Evolutionary conservation across 2,329 filamentous ascomycete species (phyloP), one percentile per base, ranked within the genome.

Genomic region (Colletotrichum nymphaeae): DNA sequence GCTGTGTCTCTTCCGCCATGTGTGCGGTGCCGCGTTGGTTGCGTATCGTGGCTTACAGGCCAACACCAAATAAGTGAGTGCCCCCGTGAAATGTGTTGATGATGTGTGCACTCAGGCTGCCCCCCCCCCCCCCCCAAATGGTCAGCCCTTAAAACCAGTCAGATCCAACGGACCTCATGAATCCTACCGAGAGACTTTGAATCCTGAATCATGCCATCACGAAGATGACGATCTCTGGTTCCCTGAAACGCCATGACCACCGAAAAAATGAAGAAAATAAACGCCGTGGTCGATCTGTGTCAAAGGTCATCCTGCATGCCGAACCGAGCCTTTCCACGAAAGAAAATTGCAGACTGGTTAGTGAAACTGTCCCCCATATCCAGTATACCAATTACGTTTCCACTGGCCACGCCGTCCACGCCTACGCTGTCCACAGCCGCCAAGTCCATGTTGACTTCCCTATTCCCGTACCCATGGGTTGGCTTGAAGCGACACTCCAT

Each of bases 181-280:
- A 49, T 49, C 19, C 32, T 62, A 32, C 49, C 14, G 35, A 37
- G 19, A 64, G 5, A 30, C 8, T 63, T 14, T 28, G 62, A 14
- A 32, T 37, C 30, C 69, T 49, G 28, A 57, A 62, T 53, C 64
- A 49, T 42, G 49, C 67, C 49, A 63, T 63, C 64, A 35, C 62
- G 35, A 56, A 52, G 64, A 58, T 63, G 69, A 49, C 32, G 63
- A 30, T 72, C 30, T 35, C 26, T 58, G 7, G 4, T 26, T 28
- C 69, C 32, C 64, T 26, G 14, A 58, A 72, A 72, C 69, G 69
- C 69, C 69, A 32, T 22, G 24, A 14, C 49, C n/a, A 30, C 42
- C 26, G 16, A 49, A 8, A 22, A 14, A 19, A 60, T 19, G 24
- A 26, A 24, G 5, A 22, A 26, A 46, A 19, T 42, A 22, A 62